Conservation (phyloP, 257 asterid species). For the Fraxinus cuspidata region DNA sequence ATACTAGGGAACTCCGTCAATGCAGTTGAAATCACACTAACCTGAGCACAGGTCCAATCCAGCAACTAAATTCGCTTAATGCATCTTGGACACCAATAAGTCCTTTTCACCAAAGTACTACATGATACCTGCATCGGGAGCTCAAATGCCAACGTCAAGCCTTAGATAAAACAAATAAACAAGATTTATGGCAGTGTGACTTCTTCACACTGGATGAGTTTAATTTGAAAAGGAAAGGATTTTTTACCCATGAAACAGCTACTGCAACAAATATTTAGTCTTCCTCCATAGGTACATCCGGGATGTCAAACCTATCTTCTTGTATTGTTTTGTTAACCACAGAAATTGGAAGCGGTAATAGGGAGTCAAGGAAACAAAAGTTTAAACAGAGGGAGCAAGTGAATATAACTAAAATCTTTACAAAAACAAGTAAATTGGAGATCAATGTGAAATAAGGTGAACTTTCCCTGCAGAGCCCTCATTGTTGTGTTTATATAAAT, state of each 20-base stretch:
- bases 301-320: slow-evolving; percentile 89
- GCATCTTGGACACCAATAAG: background rate
- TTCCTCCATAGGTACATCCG: slow-evolving; percentile 95
- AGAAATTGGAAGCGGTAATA: slow-evolving; percentile 57
- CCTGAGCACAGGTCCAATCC: background rate
- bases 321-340: slow-evolving; percentile 63
- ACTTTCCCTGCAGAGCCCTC: background rate
- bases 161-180: background rate
- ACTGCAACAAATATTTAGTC: slow-evolving; percentile 41
- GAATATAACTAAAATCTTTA: background rate
- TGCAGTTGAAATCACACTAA: background rate
- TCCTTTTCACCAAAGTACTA: background rate
- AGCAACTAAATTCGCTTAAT: background rate
- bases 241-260: slow-evolving; percentile 16
- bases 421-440: background rate
- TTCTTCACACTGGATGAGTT: background rate
- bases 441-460: background rate
- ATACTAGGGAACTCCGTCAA: background rate
- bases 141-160: background rate
- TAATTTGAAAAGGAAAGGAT: background rate
- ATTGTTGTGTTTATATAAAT: background rate
- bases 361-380: slow-evolving; percentile 47
- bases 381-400: background rate
- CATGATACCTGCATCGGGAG: background rate
- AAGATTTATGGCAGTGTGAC: too few species aligned